Conservation (phyloP, 805 yeast species). For the Candida methanosorbosa region DNA sequence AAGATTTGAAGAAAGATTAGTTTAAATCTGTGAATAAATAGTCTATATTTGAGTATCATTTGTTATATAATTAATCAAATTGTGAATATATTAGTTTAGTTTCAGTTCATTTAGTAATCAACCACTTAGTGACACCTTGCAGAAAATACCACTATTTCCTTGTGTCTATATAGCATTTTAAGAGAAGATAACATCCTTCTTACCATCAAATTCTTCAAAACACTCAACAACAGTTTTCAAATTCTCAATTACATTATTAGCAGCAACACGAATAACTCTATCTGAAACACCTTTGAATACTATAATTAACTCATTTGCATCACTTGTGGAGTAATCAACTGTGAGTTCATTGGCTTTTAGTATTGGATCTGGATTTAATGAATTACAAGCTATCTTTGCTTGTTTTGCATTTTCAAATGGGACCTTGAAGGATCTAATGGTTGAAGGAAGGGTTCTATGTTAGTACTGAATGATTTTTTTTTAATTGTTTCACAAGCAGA, state of each 20-base stretch:
- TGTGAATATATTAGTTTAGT: no score
- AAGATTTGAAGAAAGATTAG: slow-evolving; percentile 86
- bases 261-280: slow-evolving; percentile 74
- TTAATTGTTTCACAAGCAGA: no score
- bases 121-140: no score
- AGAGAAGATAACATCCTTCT: no score
- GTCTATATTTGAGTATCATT: no score
- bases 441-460: no score
- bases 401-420: slow-evolving; percentile 57
- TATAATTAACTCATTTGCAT: slow-evolving; percentile 27
- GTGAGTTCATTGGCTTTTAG: slow-evolving; percentile 58
- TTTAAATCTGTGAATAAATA: slow-evolving; percentile 11
- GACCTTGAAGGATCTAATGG: slow-evolving; percentile 34
- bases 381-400: slow-evolving; percentile 52
- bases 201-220: slow-evolving; percentile 63
- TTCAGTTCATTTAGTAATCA: no score
- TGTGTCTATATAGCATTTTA: no score
- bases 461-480: no score
- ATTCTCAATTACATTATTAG: slow-evolving; percentile 71
- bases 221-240: slow-evolving; percentile 73
- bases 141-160: no score
- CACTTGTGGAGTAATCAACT: slow-evolving; percentile 31
- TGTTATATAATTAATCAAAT: no score
- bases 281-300: slow-evolving; percentile 57
- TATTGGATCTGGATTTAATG: slow-evolving; percentile 75